These are phyloP conservation scores for Mycena metata DNA, from an alignment of 768 basidiomycete genomes.

Conservation along the genomic window DNA sequence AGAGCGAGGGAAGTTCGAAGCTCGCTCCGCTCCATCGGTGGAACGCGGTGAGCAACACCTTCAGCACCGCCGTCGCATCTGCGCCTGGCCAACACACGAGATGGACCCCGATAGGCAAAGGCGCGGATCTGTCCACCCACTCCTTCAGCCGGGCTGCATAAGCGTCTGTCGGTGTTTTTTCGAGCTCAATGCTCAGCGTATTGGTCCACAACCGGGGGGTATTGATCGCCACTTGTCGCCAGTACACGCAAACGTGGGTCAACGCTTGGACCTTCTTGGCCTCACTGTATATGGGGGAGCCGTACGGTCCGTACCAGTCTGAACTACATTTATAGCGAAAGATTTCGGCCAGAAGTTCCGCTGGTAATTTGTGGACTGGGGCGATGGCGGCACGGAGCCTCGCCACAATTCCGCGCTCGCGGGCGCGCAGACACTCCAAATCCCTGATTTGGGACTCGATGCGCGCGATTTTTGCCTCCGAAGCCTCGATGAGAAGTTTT, in stretches of 20 bases:
- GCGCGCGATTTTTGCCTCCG: slow-evolving; percentile 21
- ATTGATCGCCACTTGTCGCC: slow-evolving; percentile 23
- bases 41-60: neutral
- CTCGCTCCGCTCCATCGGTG: slow-evolving; percentile 5
- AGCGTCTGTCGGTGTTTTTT: neutral
- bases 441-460: slow-evolving; percentile 17
- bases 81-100: neutral
- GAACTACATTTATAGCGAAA: neutral
- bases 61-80: neutral
- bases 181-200: no score
- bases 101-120: slow-evolving; percentile 1
- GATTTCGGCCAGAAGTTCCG: slow-evolving; percentile 24
- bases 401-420: slow-evolving; percentile 22
- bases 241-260: slow-evolving; percentile 26
- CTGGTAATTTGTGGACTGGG: slow-evolving; percentile 28
- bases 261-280: slow-evolving; percentile 2
- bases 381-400: slow-evolving; percentile 14
- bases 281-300: neutral
- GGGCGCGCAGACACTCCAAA: slow-evolving; percentile 24
- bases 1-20: neutral
- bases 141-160: neutral
- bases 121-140: slow-evolving; percentile 26
- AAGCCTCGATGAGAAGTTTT: slow-evolving; percentile 11
- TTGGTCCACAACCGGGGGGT: slow-evolving; percentile 27
- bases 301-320: no score